A percentile compares a stretch with the other conserved stretches of the same genome.
These are phyloP conservation scores for Tylopilus sp. DNA, from an alignment of 768 basidiomycete species.

Conservation along the genomic window DNA sequence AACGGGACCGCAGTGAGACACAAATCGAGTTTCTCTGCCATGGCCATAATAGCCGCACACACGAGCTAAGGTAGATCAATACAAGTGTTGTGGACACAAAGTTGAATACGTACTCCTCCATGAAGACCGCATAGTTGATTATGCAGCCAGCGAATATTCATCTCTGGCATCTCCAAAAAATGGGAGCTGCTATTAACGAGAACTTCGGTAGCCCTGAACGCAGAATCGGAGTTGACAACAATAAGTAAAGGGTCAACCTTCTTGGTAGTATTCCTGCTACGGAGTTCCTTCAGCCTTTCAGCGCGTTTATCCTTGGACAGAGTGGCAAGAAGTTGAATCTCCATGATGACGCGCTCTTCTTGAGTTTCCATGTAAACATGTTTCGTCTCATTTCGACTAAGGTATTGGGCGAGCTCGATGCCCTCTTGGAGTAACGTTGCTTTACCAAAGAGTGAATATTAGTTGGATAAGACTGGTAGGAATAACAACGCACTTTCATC, in stretches of 20 bases:
- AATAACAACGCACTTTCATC: not conserved
- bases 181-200: not conserved
- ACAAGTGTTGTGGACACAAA: not conserved
- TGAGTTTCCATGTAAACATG: conserved; percentile 14
- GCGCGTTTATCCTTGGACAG: not conserved
- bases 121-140: not conserved
- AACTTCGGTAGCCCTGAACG: not conserved
- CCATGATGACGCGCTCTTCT: conserved; percentile 2
- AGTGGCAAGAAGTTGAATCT: no score
- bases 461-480: not conserved
- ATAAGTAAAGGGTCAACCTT: not conserved
- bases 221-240: not conserved
- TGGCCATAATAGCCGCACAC: not conserved
- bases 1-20: no score
- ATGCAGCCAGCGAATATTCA: not conserved
- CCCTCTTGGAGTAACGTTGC: not conserved
- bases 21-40: not conserved
- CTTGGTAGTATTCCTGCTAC: not conserved
- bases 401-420: conserved; percentile 2
- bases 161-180: not conserved
- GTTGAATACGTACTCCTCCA: not conserved
- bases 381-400: conserved; percentile 5
- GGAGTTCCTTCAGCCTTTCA: not conserved
- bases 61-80: not conserved
- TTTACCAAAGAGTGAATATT: no score